phyloP scores from a whole-genome alignment of 208 protist species.

The Wallacemonas collosoma region DNA sequence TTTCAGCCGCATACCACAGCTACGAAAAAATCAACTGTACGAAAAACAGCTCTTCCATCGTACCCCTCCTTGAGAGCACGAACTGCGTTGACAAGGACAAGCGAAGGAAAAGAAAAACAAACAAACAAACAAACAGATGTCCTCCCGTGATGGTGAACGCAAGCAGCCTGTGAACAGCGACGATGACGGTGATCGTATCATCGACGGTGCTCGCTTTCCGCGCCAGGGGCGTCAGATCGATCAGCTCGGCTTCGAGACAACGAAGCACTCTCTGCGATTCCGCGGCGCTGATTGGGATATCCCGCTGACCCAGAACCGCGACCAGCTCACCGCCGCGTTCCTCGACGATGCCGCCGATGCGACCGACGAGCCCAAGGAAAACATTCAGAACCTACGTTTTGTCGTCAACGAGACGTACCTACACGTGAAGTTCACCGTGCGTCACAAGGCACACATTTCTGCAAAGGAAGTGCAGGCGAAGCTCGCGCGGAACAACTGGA shows the following conservation, averaged over 20 bases:
- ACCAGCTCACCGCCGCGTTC: slow-evolving; percentile 57
- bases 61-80: no score
- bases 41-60: background rate
- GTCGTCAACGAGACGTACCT: slow-evolving; percentile 46
- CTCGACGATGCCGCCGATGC: slow-evolving; percentile 47
- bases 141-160: slow-evolving; percentile 14
- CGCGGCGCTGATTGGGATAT: slow-evolving; percentile 74
- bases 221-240: slow-evolving; percentile 60
- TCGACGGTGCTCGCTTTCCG: slow-evolving; percentile 69
- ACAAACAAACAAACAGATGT: slow-evolving; percentile 10
- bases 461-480: slow-evolving; percentile 49
- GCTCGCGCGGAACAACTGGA: slow-evolving; percentile 40
- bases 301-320: slow-evolving; percentile 50
- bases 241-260: slow-evolving; percentile 60
- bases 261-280: slow-evolving; percentile 67
- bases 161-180: slow-evolving; percentile 31
- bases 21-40: background rate
- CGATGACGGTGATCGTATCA: slow-evolving; percentile 48
- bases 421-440: slow-evolving; percentile 55
- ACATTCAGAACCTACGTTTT: slow-evolving; percentile 66
- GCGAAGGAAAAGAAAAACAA: background rate
- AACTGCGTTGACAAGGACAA: no score
- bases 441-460: slow-evolving; percentile 49
- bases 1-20: no score
- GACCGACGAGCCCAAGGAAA: slow-evolving; percentile 43